Base-by-base conservation (phyloP, 1,284 basidiomycete species). In the Tilletia caries region DNA sequence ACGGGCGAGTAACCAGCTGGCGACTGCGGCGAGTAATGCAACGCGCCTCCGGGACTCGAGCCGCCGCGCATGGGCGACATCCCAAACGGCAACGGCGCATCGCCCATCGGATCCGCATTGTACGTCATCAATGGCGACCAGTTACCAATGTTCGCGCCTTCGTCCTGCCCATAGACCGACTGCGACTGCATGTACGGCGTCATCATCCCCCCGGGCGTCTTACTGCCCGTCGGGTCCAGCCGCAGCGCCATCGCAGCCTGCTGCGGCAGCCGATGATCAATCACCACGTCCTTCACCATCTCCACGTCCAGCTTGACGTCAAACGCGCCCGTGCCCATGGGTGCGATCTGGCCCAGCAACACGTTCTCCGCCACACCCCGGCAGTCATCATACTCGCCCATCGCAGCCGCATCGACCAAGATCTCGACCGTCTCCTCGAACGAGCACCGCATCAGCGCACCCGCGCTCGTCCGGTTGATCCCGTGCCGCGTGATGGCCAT, bases 371-470 rank as follows among this genome's bases (percentile, higher is more conserved):
- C 95, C 27, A 99, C 91, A 73, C 96, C 96, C 73, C 93, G 92
- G 84, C 96, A 98, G 80, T 98, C 95, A 77, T 98, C 96, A 84
- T 93, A 91, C 86, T 98, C 95, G 68, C 96, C 96, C 58, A 95
- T 92, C 1, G 95, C 93, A 0, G 96, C 96, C 0, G 96, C 96
- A 83, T 99, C 96, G 90, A 98, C 95, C 69, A 99, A 85, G 76
- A 99, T 97, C 84, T 99, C 96, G 73, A 98, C 96, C 0, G 96
- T 98, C 87, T 98, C 96, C 84, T 98, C 96, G 87, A 98, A 98
- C 2, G 96, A 98, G 85, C 94, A 98, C 64, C 96, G 88, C 91
- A 98, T 98, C 67, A 98, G 87, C 1, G 96, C 95, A 65, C 81
- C 81, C 67, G 81, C 79, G 72, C 78, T 81, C 34, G 95, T 92